A percentile compares a stretch with the other conserved stretches of the same genome.
These are phyloP conservation scores for Ilyonectria sp. DNA, from an alignment of 2,329 filamentous ascomycete genomes.

Conservation along the genomic window DNA sequence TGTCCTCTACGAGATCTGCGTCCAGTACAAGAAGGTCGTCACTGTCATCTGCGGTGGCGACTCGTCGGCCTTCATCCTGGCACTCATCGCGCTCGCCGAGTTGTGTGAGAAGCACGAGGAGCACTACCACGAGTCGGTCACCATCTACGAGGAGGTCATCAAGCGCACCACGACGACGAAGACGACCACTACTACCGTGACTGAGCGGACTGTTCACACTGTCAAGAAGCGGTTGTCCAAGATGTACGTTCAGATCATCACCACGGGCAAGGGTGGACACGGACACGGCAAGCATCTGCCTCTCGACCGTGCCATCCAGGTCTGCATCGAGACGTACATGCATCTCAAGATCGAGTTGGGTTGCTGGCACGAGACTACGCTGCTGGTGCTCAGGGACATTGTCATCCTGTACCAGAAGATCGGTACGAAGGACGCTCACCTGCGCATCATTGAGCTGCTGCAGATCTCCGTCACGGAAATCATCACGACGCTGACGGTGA, in stretches of 20 bases:
- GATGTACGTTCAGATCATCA: constrained; percentile 59
- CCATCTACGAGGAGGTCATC: constrained; percentile 63
- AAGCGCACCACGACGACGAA: constrained; percentile 55
- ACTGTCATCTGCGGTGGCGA: constrained; percentile 54
- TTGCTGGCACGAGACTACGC: constrained; percentile 62
- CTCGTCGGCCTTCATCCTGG: constrained; percentile 48
- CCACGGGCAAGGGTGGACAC: constrained; percentile 54
- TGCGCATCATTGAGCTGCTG: constrained; percentile 56
- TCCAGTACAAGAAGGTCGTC: constrained; percentile 64
- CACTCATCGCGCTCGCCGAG: constrained; percentile 58
- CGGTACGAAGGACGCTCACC: constrained; percentile 55
- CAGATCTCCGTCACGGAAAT: constrained; percentile 59
- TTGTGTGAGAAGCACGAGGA: constrained; percentile 61
- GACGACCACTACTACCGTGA: constrained; percentile 48
- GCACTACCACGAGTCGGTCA: constrained; percentile 61
- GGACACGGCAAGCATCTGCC: constrained; percentile 52
- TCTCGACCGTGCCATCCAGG: constrained; percentile 53
- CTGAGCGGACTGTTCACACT: constrained; percentile 55
- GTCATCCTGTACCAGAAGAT: constrained; percentile 59
- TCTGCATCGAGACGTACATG: constrained; percentile 59
- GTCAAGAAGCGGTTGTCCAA: constrained; percentile 66
- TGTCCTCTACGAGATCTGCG: constrained; percentile 59
- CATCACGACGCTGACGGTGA: constrained; percentile 53
- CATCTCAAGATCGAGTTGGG: constrained; percentile 60
- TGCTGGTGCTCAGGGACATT: constrained; percentile 60